These are phyloP conservation scores for Fusarium tricinctum DNA, from an alignment of 2,329 filamentous ascomycete species.

Conservation along the genomic window DNA sequence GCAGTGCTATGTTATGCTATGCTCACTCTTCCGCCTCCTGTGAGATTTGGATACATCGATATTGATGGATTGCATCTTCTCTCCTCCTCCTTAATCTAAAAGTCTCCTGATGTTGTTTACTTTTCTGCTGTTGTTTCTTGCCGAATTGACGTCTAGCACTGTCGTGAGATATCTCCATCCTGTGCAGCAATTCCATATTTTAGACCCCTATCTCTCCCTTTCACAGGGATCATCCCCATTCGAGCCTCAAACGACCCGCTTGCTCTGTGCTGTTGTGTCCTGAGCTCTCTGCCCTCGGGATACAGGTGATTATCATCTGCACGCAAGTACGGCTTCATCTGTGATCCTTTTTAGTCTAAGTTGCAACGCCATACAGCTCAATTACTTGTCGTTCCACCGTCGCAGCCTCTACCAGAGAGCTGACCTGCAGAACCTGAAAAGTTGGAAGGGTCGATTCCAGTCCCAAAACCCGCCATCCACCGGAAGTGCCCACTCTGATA, in stretches of 20 bases:
- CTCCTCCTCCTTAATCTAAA: conserved; percentile 10
- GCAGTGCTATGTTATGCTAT: neutral
- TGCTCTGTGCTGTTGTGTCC: conserved; percentile 30
- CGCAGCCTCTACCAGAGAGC: conserved; percentile 29
- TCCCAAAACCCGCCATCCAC: conserved; percentile 33
- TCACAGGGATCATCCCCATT: conserved; percentile 28
- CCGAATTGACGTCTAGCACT: conserved; percentile 9
- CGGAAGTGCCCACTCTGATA: conserved; percentile 35
- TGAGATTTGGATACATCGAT: conserved; percentile 8
- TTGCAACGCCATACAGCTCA: conserved; percentile 27
- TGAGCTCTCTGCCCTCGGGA: conserved; percentile 30
- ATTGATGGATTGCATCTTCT: conserved; percentile 26
- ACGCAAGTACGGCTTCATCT: conserved; percentile 19
- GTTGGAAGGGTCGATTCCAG: conserved; percentile 34
- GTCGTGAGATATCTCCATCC: conserved; percentile 1
- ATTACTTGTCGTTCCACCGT: conserved; percentile 26
- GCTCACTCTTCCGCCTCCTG: neutral
- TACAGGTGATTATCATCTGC: conserved; percentile 27
- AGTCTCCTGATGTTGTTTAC: neutral
- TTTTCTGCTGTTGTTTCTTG: conserved; percentile 8
- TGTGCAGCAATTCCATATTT: conserved; percentile 16
- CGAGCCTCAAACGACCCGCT: conserved; percentile 35
- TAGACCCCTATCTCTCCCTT: conserved; percentile 35
- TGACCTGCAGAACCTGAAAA: conserved; percentile 16
- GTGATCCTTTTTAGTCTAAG: conserved; percentile 19